Conservation (phyloP, 139 green algal genomes). For the Chlamydomonas urium region DNA sequence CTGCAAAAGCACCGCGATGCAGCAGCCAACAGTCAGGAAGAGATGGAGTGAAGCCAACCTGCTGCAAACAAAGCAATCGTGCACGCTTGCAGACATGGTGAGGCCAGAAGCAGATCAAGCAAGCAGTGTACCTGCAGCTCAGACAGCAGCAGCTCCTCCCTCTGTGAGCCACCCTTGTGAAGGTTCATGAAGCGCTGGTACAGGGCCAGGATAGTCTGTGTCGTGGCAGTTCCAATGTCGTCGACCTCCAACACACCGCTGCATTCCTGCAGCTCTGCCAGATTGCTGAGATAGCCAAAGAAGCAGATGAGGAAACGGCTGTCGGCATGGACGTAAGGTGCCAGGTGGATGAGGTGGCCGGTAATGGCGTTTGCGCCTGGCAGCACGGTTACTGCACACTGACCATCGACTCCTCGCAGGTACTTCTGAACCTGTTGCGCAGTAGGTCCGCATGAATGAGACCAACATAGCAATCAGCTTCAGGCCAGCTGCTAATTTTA, state of each 20-base stretch:
- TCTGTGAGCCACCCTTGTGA: slow-evolving; percentile 6
- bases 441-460: too few species aligned
- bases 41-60: too few species aligned
- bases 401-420: neutral
- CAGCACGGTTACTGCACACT: slow-evolving; percentile 15
- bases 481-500: too few species aligned
- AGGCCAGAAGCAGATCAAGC: too few species aligned
- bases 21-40: too few species aligned
- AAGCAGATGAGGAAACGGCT: slow-evolving; percentile 26
- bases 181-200: slow-evolving; percentile 35
- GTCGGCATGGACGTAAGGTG: slow-evolving; percentile 11
- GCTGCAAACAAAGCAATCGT: too few species aligned
- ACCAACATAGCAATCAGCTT: too few species aligned
- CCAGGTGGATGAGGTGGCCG: slow-evolving; percentile 6
- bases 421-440: slow-evolving; percentile 18
- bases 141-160: slow-evolving; percentile 62
- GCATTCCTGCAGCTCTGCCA: slow-evolving; percentile 46
- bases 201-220: slow-evolving; percentile 39
- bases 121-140: slow-evolving; percentile 74
- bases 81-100: too few species aligned
- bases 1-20: too few species aligned
- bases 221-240: slow-evolving; percentile 30
- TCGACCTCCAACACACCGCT: neutral
- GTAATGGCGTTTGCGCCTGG: slow-evolving; percentile 11
- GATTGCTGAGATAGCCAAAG: slow-evolving; percentile 50